phyloP scores from a whole-genome alignment of 208 protist species.

The Trichomonas gallinae region DNA sequence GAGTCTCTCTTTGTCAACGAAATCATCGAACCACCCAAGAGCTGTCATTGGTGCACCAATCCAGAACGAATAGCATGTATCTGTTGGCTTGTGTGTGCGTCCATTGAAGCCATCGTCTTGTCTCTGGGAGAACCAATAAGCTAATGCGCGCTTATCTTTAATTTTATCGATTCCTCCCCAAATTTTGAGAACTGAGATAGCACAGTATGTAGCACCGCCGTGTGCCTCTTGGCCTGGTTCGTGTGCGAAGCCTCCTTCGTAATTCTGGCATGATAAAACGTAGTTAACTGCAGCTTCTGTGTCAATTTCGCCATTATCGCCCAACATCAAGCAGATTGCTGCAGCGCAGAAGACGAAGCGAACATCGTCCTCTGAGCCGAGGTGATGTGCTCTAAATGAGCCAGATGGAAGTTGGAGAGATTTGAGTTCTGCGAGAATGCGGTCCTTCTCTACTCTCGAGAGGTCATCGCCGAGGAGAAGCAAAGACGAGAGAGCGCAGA shows the following conservation, averaged over 20 bases:
- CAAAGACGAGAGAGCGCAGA: slow-evolving; percentile 24
- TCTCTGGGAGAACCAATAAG: not conserved
- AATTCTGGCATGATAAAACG: not conserved
- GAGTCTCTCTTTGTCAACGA: not conserved
- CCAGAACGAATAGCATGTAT: slow-evolving; percentile 44
- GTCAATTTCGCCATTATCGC: not conserved
- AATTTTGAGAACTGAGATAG: not conserved
- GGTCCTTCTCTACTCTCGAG: not conserved
- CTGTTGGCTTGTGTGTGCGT: slow-evolving; percentile 40
- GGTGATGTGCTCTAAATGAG: not conserved
- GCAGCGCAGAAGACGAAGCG: slow-evolving; percentile 34
- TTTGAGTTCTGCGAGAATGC: not conserved
- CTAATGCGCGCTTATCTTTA: not conserved
- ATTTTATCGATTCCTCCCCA: not conserved
- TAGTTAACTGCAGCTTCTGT: not conserved
- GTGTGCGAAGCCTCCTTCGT: slow-evolving; percentile 10
- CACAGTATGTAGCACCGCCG: slow-evolving; percentile 41
- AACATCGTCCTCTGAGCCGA: slow-evolving; percentile 30
- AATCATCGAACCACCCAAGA: not conserved
- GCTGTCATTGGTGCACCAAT: slow-evolving; percentile 18
- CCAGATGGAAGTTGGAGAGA: slow-evolving; percentile 7
- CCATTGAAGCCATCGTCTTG: slow-evolving; percentile 37
- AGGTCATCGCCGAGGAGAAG: slow-evolving; percentile 35
- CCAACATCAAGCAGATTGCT: slow-evolving; percentile 4
- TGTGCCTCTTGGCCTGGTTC: slow-evolving; percentile 33